phyloP scores from a whole-genome alignment of 306 rosid species.

The Parietaria judaica region DNA sequence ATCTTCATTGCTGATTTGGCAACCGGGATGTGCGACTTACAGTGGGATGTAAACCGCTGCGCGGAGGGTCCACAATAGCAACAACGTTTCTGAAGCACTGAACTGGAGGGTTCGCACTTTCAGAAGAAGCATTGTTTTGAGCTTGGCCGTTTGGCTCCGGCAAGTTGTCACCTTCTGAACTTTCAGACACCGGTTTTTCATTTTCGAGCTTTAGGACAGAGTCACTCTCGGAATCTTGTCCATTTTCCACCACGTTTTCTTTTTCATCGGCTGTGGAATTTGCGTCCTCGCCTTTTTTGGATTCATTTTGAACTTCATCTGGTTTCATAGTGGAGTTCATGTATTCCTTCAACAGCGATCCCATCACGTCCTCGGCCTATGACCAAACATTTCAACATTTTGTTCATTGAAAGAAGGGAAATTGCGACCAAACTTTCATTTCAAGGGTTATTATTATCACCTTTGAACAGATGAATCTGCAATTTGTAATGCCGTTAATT shows the following conservation, averaged over 20 bases:
- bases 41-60: conserved; percentile 88
- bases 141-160: conserved; percentile 31
- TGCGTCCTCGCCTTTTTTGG: conserved; percentile 27
- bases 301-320: conserved; percentile 24
- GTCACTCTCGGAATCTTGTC: conserved; percentile 24
- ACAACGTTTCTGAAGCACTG: conserved; percentile 66
- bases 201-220: conserved; percentile 35
- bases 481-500: conserved; percentile 79
- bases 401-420: conserved; percentile 12
- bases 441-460: conserved; percentile 25
- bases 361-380: conserved; percentile 97
- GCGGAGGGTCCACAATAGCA: conserved; percentile 97
- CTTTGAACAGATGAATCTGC: conserved; percentile 78
- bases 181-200: conserved; percentile 25
- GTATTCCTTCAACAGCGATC: conserved; percentile 75
- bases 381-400: background rate
- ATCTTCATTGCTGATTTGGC: too few species aligned
- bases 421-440: too few species aligned
- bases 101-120: conserved; percentile 31
- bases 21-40: conserved; percentile 42
- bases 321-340: conserved; percentile 37
- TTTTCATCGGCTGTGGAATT: conserved; percentile 20
- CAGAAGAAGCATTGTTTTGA: conserved; percentile 30
- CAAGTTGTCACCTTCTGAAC: conserved; percentile 29
- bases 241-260: conserved; percentile 12